Evolutionary conservation across 257 asterid genomes (phyloP).

Genomic region (Fraxinus excelsior): DNA sequence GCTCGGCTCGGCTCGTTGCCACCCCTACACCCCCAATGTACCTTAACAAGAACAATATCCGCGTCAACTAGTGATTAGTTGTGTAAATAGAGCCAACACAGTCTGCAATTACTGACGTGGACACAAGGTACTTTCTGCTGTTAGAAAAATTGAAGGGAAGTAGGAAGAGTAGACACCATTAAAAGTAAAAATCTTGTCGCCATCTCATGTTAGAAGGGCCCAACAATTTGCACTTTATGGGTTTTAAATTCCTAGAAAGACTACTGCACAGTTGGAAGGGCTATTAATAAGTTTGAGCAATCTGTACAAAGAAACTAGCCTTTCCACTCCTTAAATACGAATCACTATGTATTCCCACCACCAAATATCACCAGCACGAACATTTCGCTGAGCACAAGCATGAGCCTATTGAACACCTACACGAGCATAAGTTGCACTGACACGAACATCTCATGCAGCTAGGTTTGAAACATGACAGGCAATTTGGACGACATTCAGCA

Average conservation of each 20-base stretch:
- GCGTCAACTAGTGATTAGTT: too few species aligned
- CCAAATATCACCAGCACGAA: background rate
- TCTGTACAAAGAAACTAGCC: background rate
- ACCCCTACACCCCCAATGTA: too few species aligned
- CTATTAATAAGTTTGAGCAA: background rate
- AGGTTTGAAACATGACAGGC: slow-evolving; percentile 33
- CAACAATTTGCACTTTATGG: background rate
- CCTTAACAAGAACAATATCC: too few species aligned
- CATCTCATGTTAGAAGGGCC: background rate
- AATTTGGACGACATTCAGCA: slow-evolving; percentile 33
- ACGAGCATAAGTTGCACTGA: slow-evolving; percentile 45
- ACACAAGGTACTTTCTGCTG: too few species aligned
- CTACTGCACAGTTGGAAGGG: background rate
- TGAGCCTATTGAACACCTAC: too few species aligned
- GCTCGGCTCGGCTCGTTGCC: too few species aligned
- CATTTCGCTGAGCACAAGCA: slow-evolving; percentile 45
- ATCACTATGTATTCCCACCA: background rate
- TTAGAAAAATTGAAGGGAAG: too few species aligned
- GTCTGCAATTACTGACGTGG: too few species aligned
- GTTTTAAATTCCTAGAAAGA: background rate
- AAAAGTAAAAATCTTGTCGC: too few species aligned
- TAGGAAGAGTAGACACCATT: too few species aligned
- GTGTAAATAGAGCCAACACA: too few species aligned
- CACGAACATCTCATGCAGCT: slow-evolving; percentile 43
- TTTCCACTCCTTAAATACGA: background rate